Percentiles rank a stretch among this genome's conserved stretches.
Evolutionary conservation across 768 basidiomycete genomes (phyloP).

Genomic region (Lepiota venenata): DNA sequence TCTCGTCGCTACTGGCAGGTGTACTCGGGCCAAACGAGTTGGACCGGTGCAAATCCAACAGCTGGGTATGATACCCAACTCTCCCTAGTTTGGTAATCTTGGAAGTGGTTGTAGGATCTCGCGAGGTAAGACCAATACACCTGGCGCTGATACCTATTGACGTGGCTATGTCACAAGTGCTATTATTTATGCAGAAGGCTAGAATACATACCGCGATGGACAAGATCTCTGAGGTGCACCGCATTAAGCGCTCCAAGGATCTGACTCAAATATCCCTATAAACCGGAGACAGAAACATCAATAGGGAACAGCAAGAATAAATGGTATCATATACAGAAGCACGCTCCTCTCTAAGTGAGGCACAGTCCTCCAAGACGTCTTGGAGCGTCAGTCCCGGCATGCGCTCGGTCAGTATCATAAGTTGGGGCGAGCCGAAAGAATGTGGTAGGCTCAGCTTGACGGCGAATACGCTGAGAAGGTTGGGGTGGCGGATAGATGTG

Average conservation of each 20-base stretch:
- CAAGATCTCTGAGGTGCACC: constrained; percentile 58
- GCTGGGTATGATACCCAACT: constrained; percentile 64
- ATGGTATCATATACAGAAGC: constrained; percentile 47
- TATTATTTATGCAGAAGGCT: neutral
- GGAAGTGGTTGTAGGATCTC: constrained; percentile 28
- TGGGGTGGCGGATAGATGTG: constrained; percentile 54
- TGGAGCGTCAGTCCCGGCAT: constrained; percentile 61
- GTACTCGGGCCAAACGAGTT: constrained; percentile 62
- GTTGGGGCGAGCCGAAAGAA: constrained; percentile 33
- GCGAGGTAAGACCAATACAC: constrained; percentile 57
- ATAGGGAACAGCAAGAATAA: constrained; percentile 14
- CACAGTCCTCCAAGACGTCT: constrained; percentile 75
- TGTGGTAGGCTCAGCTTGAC: constrained; percentile 59
- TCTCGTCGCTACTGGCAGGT: constrained; percentile 25
- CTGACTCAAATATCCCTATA: constrained; percentile 75
- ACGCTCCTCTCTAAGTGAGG: constrained; percentile 68
- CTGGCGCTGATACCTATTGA: constrained; percentile 51
- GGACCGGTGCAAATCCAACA: constrained; percentile 81
- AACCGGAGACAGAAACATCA: neutral
- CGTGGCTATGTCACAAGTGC: constrained; percentile 1
- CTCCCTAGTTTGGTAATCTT: constrained; percentile 75
- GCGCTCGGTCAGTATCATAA: constrained; percentile 73
- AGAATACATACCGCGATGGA: constrained; percentile 58
- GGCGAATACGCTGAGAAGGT: constrained; percentile 65
- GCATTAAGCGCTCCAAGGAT: constrained; percentile 67